These are phyloP conservation scores for Agaricus subrufescens DNA, from an alignment of 768 basidiomycete genomes.

Conservation along the genomic window DNA sequence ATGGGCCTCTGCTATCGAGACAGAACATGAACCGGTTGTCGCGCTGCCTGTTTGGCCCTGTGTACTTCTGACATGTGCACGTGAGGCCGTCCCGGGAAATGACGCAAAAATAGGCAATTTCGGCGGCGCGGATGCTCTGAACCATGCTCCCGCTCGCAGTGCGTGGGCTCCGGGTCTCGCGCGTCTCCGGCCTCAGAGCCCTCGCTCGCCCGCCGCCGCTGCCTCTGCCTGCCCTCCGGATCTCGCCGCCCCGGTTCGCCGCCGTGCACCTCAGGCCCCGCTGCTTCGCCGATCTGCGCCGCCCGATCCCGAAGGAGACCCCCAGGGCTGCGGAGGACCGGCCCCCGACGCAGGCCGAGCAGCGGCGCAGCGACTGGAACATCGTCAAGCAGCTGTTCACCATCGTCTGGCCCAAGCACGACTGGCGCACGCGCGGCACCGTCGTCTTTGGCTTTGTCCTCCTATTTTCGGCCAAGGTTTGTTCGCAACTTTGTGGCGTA, in stretches of 20 bases:
- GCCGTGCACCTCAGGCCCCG: background rate
- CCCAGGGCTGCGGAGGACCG: background rate
- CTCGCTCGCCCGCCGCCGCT: background rate
- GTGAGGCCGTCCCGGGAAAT: background rate
- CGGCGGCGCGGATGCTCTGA: background rate
- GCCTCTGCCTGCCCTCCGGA: background rate
- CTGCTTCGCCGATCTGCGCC: background rate
- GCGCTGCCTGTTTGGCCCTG: background rate
- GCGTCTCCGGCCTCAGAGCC: background rate
- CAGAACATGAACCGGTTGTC: background rate
- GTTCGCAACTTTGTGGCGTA: constrained; percentile 10
- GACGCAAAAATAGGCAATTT: too few species aligned
- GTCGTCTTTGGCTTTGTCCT: constrained; percentile 81
- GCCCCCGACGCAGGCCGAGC: constrained; percentile 33
- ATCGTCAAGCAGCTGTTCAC: constrained; percentile 79
- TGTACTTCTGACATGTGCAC: background rate
- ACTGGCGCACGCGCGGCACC: constrained; percentile 76
- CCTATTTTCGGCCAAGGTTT: constrained; percentile 81
- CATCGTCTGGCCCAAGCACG: constrained; percentile 90
- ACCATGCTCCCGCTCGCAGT: background rate
- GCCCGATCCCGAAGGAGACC: background rate
- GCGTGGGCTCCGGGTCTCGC: background rate
- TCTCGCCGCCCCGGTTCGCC: background rate
- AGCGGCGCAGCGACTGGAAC: constrained; percentile 79
- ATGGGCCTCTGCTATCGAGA: background rate